phyloP scores from a whole-genome alignment of 208 protist species.

The Angomonas ambiguus region DNA sequence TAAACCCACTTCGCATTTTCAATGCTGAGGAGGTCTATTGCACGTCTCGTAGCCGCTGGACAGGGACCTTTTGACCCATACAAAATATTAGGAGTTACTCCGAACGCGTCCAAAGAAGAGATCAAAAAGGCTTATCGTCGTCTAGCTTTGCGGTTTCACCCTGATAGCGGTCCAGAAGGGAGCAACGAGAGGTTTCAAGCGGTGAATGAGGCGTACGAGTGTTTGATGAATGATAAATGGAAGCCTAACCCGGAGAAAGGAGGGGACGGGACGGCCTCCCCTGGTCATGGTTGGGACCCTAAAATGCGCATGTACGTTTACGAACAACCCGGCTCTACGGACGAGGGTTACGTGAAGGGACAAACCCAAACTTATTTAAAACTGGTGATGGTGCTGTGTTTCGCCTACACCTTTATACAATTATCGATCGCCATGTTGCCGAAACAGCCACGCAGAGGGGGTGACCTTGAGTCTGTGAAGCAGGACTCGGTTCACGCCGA shows the following conservation, averaged over 20 bases:
- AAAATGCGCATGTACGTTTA: slow-evolving; percentile 74
- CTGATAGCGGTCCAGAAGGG: slow-evolving; percentile 69
- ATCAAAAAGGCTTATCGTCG: slow-evolving; percentile 68
- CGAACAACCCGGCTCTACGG: slow-evolving; percentile 72
- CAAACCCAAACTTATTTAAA: slow-evolving; percentile 48
- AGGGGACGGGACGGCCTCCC: background rate
- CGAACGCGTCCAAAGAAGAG: slow-evolving; percentile 52
- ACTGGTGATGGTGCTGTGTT: slow-evolving; percentile 46
- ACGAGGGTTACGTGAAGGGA: slow-evolving; percentile 60
- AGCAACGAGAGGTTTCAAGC: slow-evolving; percentile 61
- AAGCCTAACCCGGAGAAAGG: slow-evolving; percentile 12
- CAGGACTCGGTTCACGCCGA: slow-evolving; percentile 23
- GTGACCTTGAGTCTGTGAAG: slow-evolving; percentile 11
- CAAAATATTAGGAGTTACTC: slow-evolving; percentile 68
- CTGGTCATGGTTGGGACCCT: slow-evolving; percentile 35
- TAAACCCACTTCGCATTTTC: background rate
- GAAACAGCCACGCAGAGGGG: background rate
- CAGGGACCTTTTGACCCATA: slow-evolving; percentile 76
- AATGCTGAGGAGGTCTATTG: slow-evolving; percentile 30
- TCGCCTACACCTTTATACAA: slow-evolving; percentile 54
- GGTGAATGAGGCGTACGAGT: slow-evolving; percentile 82
- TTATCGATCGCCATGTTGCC: slow-evolving; percentile 36
- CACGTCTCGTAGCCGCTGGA: slow-evolving; percentile 26
- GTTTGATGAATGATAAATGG: slow-evolving; percentile 62
- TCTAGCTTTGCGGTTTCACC: slow-evolving; percentile 71